phyloP scores from a whole-genome alignment of 148 eudicot species.

The Selenicereus undatus region DNA sequence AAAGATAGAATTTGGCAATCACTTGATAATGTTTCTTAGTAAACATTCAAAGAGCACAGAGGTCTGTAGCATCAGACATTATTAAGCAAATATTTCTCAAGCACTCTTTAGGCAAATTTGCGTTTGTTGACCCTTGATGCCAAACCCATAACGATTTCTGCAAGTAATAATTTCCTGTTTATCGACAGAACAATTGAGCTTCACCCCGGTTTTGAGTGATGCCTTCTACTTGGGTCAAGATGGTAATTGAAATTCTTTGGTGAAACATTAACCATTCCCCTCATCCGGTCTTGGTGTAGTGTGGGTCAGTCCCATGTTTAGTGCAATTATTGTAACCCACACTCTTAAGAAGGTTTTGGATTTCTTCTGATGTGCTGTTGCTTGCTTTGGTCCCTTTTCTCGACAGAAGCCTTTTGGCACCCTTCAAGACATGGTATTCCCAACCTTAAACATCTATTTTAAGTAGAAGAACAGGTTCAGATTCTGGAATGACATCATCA shows the following conservation, averaged over 20 bases:
- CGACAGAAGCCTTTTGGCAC: slow-evolving; percentile 74
- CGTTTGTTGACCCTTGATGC: slow-evolving; percentile 1
- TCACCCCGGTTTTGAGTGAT: background rate
- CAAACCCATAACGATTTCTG: background rate
- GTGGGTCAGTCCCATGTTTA: slow-evolving; percentile 86
- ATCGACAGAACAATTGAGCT: background rate
- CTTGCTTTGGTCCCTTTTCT: slow-evolving; percentile 81
- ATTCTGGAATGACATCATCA: slow-evolving; percentile 53
- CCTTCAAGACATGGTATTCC: slow-evolving; percentile 91
- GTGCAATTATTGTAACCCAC: slow-evolving; percentile 76
- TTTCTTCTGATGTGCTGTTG: slow-evolving; percentile 77
- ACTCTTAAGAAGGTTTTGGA: slow-evolving; percentile 58
- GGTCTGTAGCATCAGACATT: too few relatives aligned
- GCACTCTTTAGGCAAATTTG: background rate
- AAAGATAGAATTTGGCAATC: too few relatives aligned
- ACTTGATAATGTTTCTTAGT: too few relatives aligned
- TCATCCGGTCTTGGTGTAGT: slow-evolving; percentile 59
- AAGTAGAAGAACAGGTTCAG: slow-evolving; percentile 56
- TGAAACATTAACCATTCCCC: background rate
- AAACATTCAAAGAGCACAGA: too few relatives aligned
- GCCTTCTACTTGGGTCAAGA: background rate
- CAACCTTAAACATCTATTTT: slow-evolving; percentile 94
- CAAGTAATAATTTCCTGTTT: background rate
- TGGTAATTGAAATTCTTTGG: background rate
- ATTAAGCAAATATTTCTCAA: background rate